Conservation (phyloP, 345 rosid genomes). For the Durio zibethinus region DNA sequence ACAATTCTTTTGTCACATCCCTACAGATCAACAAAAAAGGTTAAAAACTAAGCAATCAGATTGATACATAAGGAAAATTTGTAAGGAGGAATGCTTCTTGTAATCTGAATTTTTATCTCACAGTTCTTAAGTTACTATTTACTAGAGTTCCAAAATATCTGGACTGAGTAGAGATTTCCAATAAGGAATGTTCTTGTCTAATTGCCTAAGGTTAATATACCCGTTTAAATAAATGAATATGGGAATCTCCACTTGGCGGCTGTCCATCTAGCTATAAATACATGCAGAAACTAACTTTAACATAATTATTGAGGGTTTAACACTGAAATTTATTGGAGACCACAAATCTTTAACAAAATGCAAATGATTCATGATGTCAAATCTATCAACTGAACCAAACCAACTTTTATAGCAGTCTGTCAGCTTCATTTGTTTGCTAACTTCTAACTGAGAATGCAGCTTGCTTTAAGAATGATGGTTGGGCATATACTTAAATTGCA, state of each 20-base stretch:
- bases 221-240: neutral
- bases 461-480: neutral
- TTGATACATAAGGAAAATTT: too few species aligned
- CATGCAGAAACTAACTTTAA: neutral
- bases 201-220: neutral
- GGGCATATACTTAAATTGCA: neutral
- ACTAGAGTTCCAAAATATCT: neutral
- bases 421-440: neutral
- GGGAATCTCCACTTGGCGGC: neutral
- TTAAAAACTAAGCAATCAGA: constrained; percentile 8
- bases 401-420: neutral
- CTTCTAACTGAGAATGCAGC: neutral
- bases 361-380: neutral
- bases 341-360: neutral
- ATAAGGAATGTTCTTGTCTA: neutral
- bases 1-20: constrained; percentile 81
- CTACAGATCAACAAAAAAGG: constrained; percentile 33
- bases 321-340: neutral
- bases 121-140: neutral
- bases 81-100: neutral
- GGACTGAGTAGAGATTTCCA: neutral
- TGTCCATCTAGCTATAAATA: neutral
- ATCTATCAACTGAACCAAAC: neutral
- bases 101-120: neutral
- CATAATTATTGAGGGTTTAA: neutral